Conservation (phyloP, 306 rosid species). For the Cucurbita argyrosperma region DNA sequence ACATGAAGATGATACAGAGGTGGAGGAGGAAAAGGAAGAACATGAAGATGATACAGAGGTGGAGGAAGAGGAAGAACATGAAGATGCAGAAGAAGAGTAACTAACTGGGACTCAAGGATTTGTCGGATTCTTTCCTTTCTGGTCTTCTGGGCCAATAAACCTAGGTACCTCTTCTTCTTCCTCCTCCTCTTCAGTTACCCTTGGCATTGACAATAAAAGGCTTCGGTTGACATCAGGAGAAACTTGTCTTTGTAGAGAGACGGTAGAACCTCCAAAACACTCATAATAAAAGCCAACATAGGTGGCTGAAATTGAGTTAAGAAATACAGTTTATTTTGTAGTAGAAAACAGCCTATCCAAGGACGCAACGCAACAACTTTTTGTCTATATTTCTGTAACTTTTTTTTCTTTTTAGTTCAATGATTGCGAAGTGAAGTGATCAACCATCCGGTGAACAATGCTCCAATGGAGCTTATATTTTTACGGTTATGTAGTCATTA, state of each 20-base stretch:
- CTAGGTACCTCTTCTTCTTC: constrained; percentile 18
- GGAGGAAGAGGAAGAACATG: constrained; percentile 12
- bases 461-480: not conserved
- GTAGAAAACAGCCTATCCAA: not conserved
- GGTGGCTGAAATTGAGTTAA: constrained; percentile 1
- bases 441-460: too few relatives aligned
- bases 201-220: constrained; percentile 10
- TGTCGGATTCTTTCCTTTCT: constrained; percentile 31
- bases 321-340: constrained; percentile 3
- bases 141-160: constrained; percentile 32
- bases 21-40: constrained; percentile 1
- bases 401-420: too few relatives aligned
- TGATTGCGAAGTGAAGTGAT: too few relatives aligned
- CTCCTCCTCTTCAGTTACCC: constrained; percentile 35
- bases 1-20: constrained; percentile 17
- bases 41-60: constrained; percentile 15
- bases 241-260: constrained; percentile 10
- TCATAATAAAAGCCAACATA: constrained; percentile 10
- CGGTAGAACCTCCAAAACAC: constrained; percentile 3
- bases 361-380: not conserved
- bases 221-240: not conserved
- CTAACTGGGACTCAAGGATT: constrained; percentile 38
- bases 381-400: not conserved
- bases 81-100: constrained; percentile 12
- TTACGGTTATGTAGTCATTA: too few relatives aligned